Evolutionary conservation across 2,329 filamentous ascomycete species (phyloP).

Genomic region (Venturia aucupariae): DNA sequence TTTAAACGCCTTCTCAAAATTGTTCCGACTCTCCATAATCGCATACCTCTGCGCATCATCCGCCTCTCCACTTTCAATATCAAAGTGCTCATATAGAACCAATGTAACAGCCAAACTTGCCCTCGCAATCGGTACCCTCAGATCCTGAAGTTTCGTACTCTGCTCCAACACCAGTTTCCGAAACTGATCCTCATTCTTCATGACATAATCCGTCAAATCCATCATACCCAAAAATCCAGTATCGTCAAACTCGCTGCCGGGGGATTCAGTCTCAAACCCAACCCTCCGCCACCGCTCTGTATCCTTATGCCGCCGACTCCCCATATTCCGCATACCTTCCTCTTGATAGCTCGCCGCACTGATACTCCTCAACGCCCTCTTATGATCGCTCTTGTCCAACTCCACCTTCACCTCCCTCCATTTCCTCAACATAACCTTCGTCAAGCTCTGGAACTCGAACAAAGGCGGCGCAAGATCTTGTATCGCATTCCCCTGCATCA

Average conservation of each 20-base stretch:
- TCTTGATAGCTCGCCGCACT: slow-evolving; percentile 62
- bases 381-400: slow-evolving; percentile 77
- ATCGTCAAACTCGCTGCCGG: slow-evolving; percentile 72
- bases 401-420: slow-evolving; percentile 84
- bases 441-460: slow-evolving; percentile 86
- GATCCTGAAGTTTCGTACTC: slow-evolving; percentile 57
- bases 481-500: slow-evolving; percentile 90
- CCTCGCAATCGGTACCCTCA: slow-evolving; percentile 78
- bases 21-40: slow-evolving; percentile 61
- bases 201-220: slow-evolving; percentile 90
- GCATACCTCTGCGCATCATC: slow-evolving; percentile 72
- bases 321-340: slow-evolving; percentile 24
- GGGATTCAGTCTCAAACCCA: slow-evolving; percentile 85
- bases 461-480: slow-evolving; percentile 85
- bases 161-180: slow-evolving; percentile 90
- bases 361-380: slow-evolving; percentile 74
- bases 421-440: slow-evolving; percentile 75
- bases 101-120: slow-evolving; percentile 80
- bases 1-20: slow-evolving; percentile 78
- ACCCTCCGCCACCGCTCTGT: slow-evolving; percentile 88
- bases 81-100: slow-evolving; percentile 91
- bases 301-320: slow-evolving; percentile 59
- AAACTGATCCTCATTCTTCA: slow-evolving; percentile 84
- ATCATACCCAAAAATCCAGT: slow-evolving; percentile 93
- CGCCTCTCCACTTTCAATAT: slow-evolving; percentile 74